These are phyloP conservation scores for Pseudofabraea citricarpa DNA, from an alignment of 2,329 filamentous ascomycete species.

Conservation along the genomic window DNA sequence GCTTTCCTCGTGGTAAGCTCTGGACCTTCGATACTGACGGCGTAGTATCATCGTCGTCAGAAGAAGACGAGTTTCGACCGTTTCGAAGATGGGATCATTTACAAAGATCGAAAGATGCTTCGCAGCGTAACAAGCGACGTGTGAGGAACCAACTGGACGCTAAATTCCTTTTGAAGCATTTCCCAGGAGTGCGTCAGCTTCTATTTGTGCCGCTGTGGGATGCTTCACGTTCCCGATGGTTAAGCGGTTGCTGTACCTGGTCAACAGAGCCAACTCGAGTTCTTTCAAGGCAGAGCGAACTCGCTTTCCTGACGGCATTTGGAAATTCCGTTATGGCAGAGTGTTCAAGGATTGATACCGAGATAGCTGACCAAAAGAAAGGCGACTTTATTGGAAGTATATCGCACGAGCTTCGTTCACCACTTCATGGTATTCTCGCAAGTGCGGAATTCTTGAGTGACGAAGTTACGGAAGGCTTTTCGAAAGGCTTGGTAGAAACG, in stretches of 20 bases:
- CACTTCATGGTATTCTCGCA: constrained; percentile 52
- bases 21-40: constrained; percentile 42
- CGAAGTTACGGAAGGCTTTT: constrained; percentile 27
- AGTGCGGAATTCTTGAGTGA: constrained; percentile 45
- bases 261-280: constrained; percentile 27
- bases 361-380: constrained; percentile 47
- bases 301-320: constrained; percentile 36
- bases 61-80: constrained; percentile 29
- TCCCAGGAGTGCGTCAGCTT: constrained; percentile 41
- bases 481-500: constrained; percentile 28
- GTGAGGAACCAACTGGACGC: constrained; percentile 22
- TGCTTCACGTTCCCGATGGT: constrained; percentile 39
- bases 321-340: constrained; percentile 50
- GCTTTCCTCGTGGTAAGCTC: constrained; percentile 41
- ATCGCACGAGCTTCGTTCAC: constrained; percentile 52
- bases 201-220: constrained; percentile 47
- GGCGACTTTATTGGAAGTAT: constrained; percentile 55
- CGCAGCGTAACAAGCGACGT: constrained; percentile 9
- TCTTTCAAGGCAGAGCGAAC: constrained; percentile 31
- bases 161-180: constrained; percentile 30
- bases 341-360: constrained; percentile 46
- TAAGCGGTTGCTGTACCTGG: constrained; percentile 44
- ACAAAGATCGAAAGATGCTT: constrained; percentile 7
- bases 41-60: constrained; percentile 36
- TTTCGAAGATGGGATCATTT: constrained; percentile 1